Evolutionary conservation across 805 yeast genomes (phyloP).

Genomic region (Sungouiozyma intestinalis): DNA sequence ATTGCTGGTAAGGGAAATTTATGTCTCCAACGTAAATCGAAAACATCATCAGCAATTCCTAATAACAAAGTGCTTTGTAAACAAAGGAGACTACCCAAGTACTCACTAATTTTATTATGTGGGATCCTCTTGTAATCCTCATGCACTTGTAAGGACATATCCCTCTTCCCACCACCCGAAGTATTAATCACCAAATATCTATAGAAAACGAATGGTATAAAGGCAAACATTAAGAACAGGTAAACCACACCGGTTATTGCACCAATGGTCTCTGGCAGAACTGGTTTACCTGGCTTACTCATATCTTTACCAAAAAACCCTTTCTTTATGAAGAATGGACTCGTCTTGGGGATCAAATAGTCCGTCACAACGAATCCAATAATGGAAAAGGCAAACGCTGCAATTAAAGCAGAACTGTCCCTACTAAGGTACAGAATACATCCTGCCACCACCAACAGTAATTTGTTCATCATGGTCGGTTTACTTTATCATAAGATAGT

Average conservation of each 20-base stretch:
- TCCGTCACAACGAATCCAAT: slow-evolving; percentile 55
- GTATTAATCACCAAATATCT: slow-evolving; percentile 54
- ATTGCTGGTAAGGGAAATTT: slow-evolving; percentile 92
- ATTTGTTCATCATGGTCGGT: slow-evolving; percentile 4
- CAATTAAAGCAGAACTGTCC: slow-evolving; percentile 18
- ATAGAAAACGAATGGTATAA: slow-evolving; percentile 81
- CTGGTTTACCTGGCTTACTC: slow-evolving; percentile 63
- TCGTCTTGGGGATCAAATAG: slow-evolving; percentile 57
- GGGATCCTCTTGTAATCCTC: slow-evolving; percentile 40
- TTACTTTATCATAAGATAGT: not conserved
- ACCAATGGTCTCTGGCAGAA: slow-evolving; percentile 89
- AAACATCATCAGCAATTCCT: slow-evolving; percentile 89
- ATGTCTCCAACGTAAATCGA: slow-evolving; percentile 95
- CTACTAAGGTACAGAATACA: slow-evolving; percentile 13
- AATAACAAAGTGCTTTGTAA: slow-evolving; percentile 73
- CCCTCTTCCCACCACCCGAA: slow-evolving; percentile 49
- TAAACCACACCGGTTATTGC: slow-evolving; percentile 76
- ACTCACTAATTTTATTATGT: slow-evolving; percentile 74
- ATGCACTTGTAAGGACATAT: slow-evolving; percentile 12
- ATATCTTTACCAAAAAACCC: slow-evolving; percentile 85
- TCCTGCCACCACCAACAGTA: slow-evolving; percentile 8
- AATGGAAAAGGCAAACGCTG: slow-evolving; percentile 58
- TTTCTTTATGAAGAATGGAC: slow-evolving; percentile 53
- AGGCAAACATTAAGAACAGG: slow-evolving; percentile 66
- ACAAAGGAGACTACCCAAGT: slow-evolving; percentile 73